Evolutionary conservation across 345 rosid genomes (phyloP), one percentile per base, ranked within the genome.

Genomic region (Salix brachista): DNA sequence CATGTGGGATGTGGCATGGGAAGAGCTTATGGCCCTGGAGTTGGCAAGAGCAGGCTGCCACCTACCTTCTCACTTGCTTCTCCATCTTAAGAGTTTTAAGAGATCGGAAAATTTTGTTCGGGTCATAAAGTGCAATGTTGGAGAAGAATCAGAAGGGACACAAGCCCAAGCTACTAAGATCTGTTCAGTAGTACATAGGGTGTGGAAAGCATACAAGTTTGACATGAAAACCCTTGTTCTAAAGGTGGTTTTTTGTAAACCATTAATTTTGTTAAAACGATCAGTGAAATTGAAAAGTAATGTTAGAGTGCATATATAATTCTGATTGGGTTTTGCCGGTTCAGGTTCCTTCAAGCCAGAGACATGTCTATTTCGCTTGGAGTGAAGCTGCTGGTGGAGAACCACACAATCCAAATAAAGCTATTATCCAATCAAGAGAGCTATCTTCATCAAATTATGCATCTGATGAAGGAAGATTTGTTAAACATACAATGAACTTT

Each of bases 1-100:
- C 77, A 84, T 89, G 87, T 96, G 99, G 99, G 98, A 96, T 82
- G 94, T 96, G 78, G 91, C 96, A 21, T 96, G 98, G 98, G 96
- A 92, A 80, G 93, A 91, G 76, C 88, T 96, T 70, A 80, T 96
- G 96, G 86, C 99, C n/a, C 74, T 96, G 86, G 99, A 96, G 82
- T 86, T 96, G 88, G 97, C 97, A 67, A 96, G 92, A 88, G 96
- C 93, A 34, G 96, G 98, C 75, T 78, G 78, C 69, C 84, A 67
- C 52, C 88, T 79, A 78, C 97, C 99, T 82, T 93, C 99, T 71
- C 93, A 89, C 83, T 80, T 96, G 86, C 90, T 96, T 70, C 88
- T 96, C 69, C 99, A 96, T 86, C 91, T 96, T 64, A 93, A 92
- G 87, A 86, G 64, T 73, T 96, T 91, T 77, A 90, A 71, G 65